Conservation (phyloP, 169 alveolate genomes). For the Plasmodium fragile region DNA sequence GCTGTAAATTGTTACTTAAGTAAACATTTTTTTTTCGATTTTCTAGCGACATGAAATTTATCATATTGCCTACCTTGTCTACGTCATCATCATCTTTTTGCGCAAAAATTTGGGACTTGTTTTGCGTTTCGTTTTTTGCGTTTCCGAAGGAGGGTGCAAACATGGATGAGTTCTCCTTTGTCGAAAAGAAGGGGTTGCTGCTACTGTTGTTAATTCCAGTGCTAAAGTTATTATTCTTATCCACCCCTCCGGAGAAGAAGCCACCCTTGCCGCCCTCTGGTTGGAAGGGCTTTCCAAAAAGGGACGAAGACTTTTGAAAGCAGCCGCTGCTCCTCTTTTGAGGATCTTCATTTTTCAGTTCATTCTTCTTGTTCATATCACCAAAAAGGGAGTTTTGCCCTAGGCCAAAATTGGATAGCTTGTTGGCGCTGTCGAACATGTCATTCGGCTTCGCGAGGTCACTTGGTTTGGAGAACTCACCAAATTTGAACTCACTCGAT, state of each 20-base stretch:
- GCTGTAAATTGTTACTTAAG: conserved; percentile 16
- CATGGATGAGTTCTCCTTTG: background rate
- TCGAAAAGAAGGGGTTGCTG: background rate
- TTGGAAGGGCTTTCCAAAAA: conserved; percentile 31
- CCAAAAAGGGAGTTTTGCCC: conserved; percentile 7
- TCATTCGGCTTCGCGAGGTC: background rate
- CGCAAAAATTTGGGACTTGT: background rate
- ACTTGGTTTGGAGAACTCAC: background rate
- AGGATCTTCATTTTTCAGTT: conserved; percentile 43
- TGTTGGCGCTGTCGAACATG: background rate
- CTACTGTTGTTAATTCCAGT: background rate
- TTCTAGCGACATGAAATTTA: conserved; percentile 59
- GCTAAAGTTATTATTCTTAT: background rate
- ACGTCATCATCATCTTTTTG: conserved; percentile 41
- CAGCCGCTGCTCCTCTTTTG: background rate
- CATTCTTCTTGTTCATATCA: conserved; percentile 8
- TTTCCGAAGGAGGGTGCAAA: background rate
- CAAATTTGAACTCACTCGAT: background rate
- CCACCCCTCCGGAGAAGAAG: conserved; percentile 19
- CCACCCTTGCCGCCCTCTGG: conserved; percentile 12
- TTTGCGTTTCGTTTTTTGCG: conserved; percentile 18
- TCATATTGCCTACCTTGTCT: conserved; percentile 40
- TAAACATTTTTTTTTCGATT: conserved; percentile 71
- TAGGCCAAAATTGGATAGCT: background rate
- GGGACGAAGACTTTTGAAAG: conserved; percentile 1